Evolutionary conservation across 2,329 filamentous ascomycete genomes (phyloP).

Genomic region (Geosmithia flava): DNA sequence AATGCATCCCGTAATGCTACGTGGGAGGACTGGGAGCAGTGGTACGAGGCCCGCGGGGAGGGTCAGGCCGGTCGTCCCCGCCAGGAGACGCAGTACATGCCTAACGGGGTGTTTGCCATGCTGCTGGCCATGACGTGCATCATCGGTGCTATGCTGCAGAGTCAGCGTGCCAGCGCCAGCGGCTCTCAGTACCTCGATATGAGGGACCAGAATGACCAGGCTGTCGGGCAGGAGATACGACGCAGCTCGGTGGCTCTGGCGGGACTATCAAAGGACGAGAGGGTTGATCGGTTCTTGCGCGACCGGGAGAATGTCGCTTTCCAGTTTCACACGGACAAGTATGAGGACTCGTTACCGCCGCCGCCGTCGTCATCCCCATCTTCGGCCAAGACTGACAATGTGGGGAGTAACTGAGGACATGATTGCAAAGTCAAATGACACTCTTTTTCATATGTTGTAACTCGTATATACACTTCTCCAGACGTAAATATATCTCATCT

Average conservation of each 20-base stretch:
- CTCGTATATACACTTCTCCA: too few relatives aligned
- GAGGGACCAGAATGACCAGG: constrained; percentile 51
- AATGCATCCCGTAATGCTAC: constrained; percentile 63
- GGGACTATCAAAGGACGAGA: constrained; percentile 43
- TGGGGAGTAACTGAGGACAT: too few relatives aligned
- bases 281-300: constrained; percentile 67
- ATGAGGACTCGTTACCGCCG: constrained; percentile 8
- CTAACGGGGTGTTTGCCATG: constrained; percentile 62
- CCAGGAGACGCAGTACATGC: constrained; percentile 51
- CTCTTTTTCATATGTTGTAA: too few relatives aligned
- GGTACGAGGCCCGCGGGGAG: constrained; percentile 40
- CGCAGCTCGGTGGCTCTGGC: constrained; percentile 36
- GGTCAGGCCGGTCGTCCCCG: constrained; percentile 14
- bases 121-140: constrained; percentile 59
- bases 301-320: constrained; percentile 45
- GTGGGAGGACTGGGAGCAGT: constrained; percentile 95
- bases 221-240: constrained; percentile 48
- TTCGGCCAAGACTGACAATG: neutral
- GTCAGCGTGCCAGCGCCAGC: constrained; percentile 52
- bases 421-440: too few relatives aligned
- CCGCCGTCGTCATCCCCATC: neutral
- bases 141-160: constrained; percentile 57
- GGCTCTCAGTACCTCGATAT: constrained; percentile 52
- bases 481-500: too few relatives aligned
- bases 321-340: constrained; percentile 16